Percentiles rank a stretch among this genome's conserved stretches.
phyloP scores from a whole-genome alignment of 179 eudicot species.

The Corrigiola litoralis region DNA sequence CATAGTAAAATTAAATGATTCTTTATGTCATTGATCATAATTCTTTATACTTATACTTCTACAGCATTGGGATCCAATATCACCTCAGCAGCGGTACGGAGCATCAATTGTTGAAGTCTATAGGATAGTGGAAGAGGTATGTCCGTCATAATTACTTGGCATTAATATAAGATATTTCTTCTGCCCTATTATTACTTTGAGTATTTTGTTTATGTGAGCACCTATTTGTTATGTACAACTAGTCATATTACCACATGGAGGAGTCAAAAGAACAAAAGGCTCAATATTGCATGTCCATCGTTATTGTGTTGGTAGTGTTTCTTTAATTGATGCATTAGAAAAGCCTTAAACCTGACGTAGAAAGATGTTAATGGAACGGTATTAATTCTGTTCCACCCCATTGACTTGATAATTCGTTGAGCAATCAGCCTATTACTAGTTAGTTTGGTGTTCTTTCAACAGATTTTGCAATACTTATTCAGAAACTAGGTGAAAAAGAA shows the following conservation, averaged over 20 bases:
- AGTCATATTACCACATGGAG: background rate
- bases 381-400: background rate
- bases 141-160: conserved; percentile 10
- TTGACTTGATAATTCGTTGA: background rate
- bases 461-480: no score
- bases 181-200: background rate
- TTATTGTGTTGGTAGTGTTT: conserved; percentile 1
- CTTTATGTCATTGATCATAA: conserved; percentile 2
- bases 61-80: conserved; percentile 89
- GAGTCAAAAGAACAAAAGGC: background rate
- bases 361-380: background rate
- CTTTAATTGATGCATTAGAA: background rate
- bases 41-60: conserved; percentile 18
- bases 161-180: background rate
- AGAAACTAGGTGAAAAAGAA: no score
- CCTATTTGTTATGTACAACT: background rate
- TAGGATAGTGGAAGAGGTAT: conserved; percentile 98
- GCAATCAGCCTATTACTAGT: no score
- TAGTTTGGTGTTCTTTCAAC: background rate
- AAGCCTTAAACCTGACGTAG: background rate
- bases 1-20: background rate
- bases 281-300: background rate
- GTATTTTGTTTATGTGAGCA: background rate
- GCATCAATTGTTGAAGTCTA: conserved; percentile 97
- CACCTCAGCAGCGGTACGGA: conserved; percentile 95